These are phyloP conservation scores for Vanderwaltozyma yarrowii DNA, from an alignment of 805 yeast genomes.

Conservation along the genomic window DNA sequence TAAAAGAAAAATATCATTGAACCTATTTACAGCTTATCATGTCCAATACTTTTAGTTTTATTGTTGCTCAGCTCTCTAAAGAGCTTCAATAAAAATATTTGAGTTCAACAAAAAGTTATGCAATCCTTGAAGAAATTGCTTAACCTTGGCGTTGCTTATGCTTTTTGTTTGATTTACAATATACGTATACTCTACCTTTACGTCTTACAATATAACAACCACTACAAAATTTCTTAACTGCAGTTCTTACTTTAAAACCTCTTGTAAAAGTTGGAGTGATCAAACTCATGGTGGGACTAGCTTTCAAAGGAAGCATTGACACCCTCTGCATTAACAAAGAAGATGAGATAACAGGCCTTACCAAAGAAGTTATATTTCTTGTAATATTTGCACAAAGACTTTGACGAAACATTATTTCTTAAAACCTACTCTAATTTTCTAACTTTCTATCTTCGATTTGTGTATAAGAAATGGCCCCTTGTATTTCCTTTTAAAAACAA, in stretches of 20 bases:
- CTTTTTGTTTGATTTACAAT: slow-evolving; percentile 85
- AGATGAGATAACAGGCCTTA: neutral
- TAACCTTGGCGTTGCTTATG: slow-evolving; percentile 90
- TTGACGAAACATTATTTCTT: neutral
- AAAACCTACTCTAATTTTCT: neutral
- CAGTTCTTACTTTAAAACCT: slow-evolving; percentile 83
- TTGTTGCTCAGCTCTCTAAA: no score
- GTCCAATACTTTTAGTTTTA: no score
- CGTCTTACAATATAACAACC: slow-evolving; percentile 90
- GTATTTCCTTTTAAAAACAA: no score
- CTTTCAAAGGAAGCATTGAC: neutral
- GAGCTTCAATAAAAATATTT: no score
- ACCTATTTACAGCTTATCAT: neutral
- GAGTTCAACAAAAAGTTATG: no score
- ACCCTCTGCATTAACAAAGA: neutral
- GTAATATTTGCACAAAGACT: neutral
- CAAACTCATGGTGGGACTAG: neutral
- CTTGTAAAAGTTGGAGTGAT: slow-evolving; percentile 29
- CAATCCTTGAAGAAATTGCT: no score
- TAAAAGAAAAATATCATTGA: neutral
- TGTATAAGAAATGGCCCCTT: no score
- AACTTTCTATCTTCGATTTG: neutral
- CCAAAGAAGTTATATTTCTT: neutral
- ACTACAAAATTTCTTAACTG: slow-evolving; percentile 87
- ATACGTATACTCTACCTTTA: slow-evolving; percentile 88